Conservation (phyloP, 139 green algal genomes). For the Pedinophyceae sp. region DNA sequence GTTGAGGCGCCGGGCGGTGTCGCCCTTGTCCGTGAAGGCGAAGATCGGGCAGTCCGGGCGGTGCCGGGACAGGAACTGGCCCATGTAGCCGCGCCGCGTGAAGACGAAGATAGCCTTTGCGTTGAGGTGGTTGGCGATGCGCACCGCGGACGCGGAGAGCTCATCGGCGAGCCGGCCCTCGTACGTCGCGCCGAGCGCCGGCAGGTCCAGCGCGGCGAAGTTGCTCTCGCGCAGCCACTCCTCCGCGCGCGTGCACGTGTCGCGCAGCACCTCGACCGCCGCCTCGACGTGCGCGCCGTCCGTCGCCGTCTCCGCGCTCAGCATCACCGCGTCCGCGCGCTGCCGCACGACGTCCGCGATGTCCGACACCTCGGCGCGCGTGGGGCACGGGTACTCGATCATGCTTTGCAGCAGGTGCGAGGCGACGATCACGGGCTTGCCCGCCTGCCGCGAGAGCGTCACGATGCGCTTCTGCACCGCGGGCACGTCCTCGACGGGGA, state of each 20-base stretch:
- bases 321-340: slow-evolving; percentile 66
- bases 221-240: slow-evolving; percentile 25
- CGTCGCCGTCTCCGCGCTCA: slow-evolving; percentile 59
- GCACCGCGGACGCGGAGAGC: slow-evolving; percentile 46
- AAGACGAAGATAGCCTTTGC: slow-evolving; percentile 62
- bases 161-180: slow-evolving; percentile 40
- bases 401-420: slow-evolving; percentile 66
- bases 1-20: slow-evolving; percentile 41
- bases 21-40: slow-evolving; percentile 50
- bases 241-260: slow-evolving; percentile 35
- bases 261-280: slow-evolving; percentile 46
- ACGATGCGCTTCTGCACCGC: slow-evolving; percentile 65
- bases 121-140: slow-evolving; percentile 41
- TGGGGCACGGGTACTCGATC: slow-evolving; percentile 62
- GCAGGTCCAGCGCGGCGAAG: slow-evolving; percentile 26
- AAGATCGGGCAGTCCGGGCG: slow-evolving; percentile 68
- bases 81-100: slow-evolving; percentile 59
- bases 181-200: slow-evolving; percentile 12
- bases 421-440: slow-evolving; percentile 68
- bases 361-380: slow-evolving; percentile 67
- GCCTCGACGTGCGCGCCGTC: slow-evolving; percentile 56
- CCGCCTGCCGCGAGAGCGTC: slow-evolving; percentile 31
- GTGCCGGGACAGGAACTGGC: slow-evolving; percentile 48
- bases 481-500: slow-evolving; percentile 63
- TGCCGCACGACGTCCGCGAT: slow-evolving; percentile 65